A percentile compares a stretch with the other conserved stretches of the same genome.
Conservation (phyloP, 2,329 filamentous ascomycete species). For the Fusarium buharicum region DNA sequence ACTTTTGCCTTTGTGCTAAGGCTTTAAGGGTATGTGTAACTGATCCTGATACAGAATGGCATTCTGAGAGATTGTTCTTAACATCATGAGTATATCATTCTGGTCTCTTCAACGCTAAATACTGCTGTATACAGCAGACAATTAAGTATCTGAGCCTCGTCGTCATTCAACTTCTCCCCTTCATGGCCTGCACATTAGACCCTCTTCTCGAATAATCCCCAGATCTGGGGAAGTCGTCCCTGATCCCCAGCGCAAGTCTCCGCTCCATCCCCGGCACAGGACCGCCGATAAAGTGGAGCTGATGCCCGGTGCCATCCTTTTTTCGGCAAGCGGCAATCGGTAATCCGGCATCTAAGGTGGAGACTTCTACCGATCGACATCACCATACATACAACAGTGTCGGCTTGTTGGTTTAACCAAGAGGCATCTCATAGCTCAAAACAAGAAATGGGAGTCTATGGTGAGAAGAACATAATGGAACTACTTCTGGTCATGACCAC, state of each 20-base stretch:
- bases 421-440: too few relatives aligned
- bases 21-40: too few relatives aligned
- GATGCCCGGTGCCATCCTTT: conserved; percentile 16
- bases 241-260: neutral
- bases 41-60: too few relatives aligned
- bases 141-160: too few relatives aligned
- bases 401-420: too few relatives aligned
- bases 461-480: too few relatives aligned
- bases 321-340: conserved; percentile 29
- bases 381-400: conserved; percentile 7
- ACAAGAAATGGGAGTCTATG: too few relatives aligned
- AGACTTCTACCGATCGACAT: conserved; percentile 25
- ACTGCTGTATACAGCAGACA: neutral
- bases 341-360: conserved; percentile 41
- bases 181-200: too few relatives aligned
- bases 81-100: too few relatives aligned
- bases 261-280: conserved; percentile 34
- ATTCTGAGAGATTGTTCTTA: too few relatives aligned
- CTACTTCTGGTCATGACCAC: too few relatives aligned
- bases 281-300: conserved; percentile 26
- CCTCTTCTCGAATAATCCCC: conserved; percentile 17
- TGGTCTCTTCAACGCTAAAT: neutral
- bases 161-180: neutral
- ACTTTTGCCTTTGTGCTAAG: neutral
- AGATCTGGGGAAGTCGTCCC: conserved; percentile 25